These are phyloP conservation scores for Carnegiea gigantea DNA, from an alignment of 179 eudicot genomes.

Conservation along the genomic window DNA sequence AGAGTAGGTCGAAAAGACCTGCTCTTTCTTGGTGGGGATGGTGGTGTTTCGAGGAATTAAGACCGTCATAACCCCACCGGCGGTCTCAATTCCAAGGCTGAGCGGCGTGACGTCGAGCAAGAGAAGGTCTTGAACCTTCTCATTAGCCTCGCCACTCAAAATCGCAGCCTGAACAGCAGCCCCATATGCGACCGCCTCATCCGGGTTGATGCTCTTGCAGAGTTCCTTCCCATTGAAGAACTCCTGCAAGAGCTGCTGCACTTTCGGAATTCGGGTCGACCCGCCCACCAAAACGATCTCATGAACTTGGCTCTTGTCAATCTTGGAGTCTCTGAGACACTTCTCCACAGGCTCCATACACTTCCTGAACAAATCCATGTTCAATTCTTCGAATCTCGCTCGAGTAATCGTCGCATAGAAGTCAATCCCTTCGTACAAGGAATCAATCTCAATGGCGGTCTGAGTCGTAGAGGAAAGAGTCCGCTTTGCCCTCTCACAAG, in stretches of 20 bases:
- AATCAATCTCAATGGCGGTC: conserved; percentile 14
- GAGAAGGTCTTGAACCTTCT: conserved; percentile 15
- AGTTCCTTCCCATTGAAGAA: conserved; percentile 23
- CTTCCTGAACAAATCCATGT: conserved; percentile 18
- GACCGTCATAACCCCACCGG: conserved; percentile 20
- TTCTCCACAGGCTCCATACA: conserved; percentile 25
- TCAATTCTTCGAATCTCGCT: conserved; percentile 13
- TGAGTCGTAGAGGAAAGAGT: conserved; percentile 14
- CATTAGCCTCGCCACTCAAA: conserved; percentile 2
- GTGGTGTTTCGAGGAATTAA: conserved; percentile 17
- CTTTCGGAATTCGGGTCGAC: conserved; percentile 16
- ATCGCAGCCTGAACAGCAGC: conserved; percentile 18
- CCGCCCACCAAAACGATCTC: conserved; percentile 17
- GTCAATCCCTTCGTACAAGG: conserved; percentile 11
- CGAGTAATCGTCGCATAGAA: conserved; percentile 18
- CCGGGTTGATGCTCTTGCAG: conserved; percentile 21
- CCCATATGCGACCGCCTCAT: conserved; percentile 15
- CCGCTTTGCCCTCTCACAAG: conserved; percentile 18
- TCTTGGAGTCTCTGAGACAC: conserved; percentile 15
- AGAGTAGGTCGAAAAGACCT: conserved; percentile 15
- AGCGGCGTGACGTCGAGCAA: conserved; percentile 19
- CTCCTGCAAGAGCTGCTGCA: conserved; percentile 14
- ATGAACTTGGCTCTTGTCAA: conserved; percentile 15
- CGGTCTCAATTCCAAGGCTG: conserved; percentile 21
- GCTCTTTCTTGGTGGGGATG: conserved; percentile 20